Evolutionary conservation across 257 asterid genomes (phyloP).

Genomic region (Salvia splendens): DNA sequence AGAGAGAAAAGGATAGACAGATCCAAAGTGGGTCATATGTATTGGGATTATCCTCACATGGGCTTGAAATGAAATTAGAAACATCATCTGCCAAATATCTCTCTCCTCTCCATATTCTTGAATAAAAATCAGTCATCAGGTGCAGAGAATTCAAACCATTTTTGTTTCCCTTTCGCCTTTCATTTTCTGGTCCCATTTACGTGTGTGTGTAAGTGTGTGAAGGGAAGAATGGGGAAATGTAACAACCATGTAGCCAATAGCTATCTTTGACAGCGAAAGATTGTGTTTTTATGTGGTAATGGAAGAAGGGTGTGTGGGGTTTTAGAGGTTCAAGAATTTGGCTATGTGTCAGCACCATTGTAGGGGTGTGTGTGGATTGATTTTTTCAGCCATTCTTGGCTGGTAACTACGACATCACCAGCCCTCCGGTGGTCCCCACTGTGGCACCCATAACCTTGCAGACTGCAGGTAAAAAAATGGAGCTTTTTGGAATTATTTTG

Average conservation of each 20-base stretch:
- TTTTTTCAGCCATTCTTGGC: slow-evolving; percentile 35
- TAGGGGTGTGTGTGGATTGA: slow-evolving; percentile 27
- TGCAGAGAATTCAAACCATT: slow-evolving; percentile 11
- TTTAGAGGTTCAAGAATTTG: slow-evolving; percentile 20
- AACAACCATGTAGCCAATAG: slow-evolving; percentile 13
- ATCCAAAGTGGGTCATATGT: slow-evolving; percentile 19
- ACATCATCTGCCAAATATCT: slow-evolving; percentile 41
- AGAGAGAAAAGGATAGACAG: neutral
- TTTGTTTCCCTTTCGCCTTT: slow-evolving; percentile 18
- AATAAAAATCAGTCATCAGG: slow-evolving; percentile 16
- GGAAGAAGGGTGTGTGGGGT: slow-evolving; percentile 21
- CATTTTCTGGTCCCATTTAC: slow-evolving; percentile 40
- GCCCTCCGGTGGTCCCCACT: slow-evolving; percentile 41
- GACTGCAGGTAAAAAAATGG: slow-evolving; percentile 20
- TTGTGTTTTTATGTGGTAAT: slow-evolving; percentile 29
- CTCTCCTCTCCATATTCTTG: neutral
- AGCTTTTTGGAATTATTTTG: slow-evolving; percentile 31
- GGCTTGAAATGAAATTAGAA: slow-evolving; percentile 29
- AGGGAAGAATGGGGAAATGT: slow-evolving; percentile 25
- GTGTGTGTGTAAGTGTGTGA: slow-evolving; percentile 23
- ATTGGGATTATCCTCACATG: slow-evolving; percentile 35
- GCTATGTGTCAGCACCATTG: slow-evolving; percentile 21
- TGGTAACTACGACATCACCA: slow-evolving; percentile 34
- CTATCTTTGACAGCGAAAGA: slow-evolving; percentile 30
- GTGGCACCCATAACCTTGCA: slow-evolving; percentile 31